These are phyloP conservation scores for Termitomyces eurrhizus DNA, from an alignment of 768 basidiomycete species.

Conservation along the genomic window DNA sequence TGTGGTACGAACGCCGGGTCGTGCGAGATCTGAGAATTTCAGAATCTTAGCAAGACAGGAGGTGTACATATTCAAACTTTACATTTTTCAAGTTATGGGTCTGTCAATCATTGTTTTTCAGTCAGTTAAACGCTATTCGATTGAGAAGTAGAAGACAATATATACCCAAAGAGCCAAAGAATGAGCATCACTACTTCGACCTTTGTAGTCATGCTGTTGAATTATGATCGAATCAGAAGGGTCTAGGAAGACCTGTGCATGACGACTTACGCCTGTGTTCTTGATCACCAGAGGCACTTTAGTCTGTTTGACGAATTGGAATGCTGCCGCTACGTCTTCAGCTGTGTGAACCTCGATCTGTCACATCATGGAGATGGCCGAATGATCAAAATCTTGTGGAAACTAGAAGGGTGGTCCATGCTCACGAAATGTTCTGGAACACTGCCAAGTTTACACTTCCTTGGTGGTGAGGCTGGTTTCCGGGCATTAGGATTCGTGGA, in stretches of 20 bases:
- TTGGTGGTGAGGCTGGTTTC: conserved; percentile 20
- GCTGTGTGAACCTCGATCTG: conserved; percentile 31
- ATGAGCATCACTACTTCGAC: conserved; percentile 40
- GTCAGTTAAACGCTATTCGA: background rate
- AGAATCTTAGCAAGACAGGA: background rate
- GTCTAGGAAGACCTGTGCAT: background rate
- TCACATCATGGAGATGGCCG: background rate
- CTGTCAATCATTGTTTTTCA: conserved; percentile 18
- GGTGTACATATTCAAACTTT: background rate
- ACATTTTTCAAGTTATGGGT: conserved; percentile 39
- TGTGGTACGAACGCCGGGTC: conserved; percentile 30
- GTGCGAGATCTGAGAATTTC: conserved; percentile 27
- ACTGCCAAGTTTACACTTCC: conserved; percentile 33
- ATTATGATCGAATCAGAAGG: background rate
- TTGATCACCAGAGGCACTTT: conserved; percentile 42
- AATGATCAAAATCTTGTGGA: background rate
- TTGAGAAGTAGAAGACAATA: background rate
- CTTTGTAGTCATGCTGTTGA: conserved; percentile 44
- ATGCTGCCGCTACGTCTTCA: conserved; percentile 40
- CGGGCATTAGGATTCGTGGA: conserved; percentile 27
- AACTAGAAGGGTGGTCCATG: background rate
- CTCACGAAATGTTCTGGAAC: conserved; percentile 36
- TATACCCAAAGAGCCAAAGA: conserved; percentile 43
- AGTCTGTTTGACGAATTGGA: conserved; percentile 36
- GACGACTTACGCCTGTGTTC: conserved; percentile 45